phyloP scores from a whole-genome alignment of 495 filamentous ascomycete genomes.

The Neurospora sp. region DNA sequence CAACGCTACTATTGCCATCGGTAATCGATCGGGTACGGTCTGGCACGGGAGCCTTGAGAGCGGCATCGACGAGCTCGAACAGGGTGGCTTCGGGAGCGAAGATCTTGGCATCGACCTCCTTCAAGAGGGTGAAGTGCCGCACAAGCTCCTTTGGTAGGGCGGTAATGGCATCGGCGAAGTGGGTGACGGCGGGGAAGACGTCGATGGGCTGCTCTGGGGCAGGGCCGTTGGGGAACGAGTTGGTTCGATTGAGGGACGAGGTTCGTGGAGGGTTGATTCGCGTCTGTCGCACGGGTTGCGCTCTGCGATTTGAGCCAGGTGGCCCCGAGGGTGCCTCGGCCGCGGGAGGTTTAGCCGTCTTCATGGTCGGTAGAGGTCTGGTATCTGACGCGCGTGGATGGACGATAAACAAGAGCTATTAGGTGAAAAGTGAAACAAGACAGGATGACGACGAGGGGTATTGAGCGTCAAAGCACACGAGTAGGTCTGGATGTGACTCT shows the following conservation, averaged over 20 bases:
- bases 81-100: constrained; percentile 64
- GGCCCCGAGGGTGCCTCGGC: constrained; percentile 21
- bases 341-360: constrained; percentile 37
- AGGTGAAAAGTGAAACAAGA: background rate
- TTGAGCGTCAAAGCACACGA: background rate
- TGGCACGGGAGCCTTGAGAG: constrained; percentile 49
- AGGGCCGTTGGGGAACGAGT: constrained; percentile 31
- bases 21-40: constrained; percentile 28
- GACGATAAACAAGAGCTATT: background rate
- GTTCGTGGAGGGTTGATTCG: constrained; percentile 44
- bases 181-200: constrained; percentile 85
- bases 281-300: constrained; percentile 50
- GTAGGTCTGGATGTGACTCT: background rate
- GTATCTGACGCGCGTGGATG: background rate
- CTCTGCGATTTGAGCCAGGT: constrained; percentile 39
- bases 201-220: constrained; percentile 41
- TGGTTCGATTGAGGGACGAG: constrained; percentile 32
- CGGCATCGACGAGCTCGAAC: constrained; percentile 55
- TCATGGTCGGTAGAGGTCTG: constrained; percentile 27
- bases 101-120: constrained; percentile 95
- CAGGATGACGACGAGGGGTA: background rate
- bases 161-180: constrained; percentile 87
- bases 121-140: constrained; percentile 85
- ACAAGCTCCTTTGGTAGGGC: constrained; percentile 92
- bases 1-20: constrained; percentile 32